A percentile compares a stretch with the other conserved stretches of the same genome.
Conservation (phyloP, 208 protist genomes). For the Leishmania martiniquensis region DNA sequence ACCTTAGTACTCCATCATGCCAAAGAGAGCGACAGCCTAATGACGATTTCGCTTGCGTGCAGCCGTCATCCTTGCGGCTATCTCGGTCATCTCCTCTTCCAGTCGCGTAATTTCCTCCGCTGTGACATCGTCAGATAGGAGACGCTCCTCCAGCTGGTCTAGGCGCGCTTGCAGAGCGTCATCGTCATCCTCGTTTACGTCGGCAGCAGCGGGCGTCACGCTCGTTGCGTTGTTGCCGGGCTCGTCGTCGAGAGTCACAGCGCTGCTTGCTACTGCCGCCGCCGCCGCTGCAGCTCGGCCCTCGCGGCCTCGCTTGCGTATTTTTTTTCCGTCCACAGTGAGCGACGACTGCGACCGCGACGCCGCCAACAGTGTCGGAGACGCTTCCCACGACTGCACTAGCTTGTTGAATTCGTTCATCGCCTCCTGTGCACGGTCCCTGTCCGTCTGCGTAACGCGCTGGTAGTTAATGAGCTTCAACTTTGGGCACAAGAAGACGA, state of each 20-base stretch:
- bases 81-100: constrained; percentile 79
- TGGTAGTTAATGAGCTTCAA: constrained; percentile 87
- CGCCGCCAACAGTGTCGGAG: not conserved
- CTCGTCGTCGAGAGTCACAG: not conserved
- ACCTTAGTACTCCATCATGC: not conserved
- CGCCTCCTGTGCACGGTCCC: constrained; percentile 26
- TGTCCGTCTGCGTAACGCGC: constrained; percentile 70
- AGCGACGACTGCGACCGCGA: not conserved
- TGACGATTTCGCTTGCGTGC: constrained; percentile 21
- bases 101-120: constrained; percentile 73
- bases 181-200: constrained; percentile 20
- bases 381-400: constrained; percentile 32
- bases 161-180: constrained; percentile 52
- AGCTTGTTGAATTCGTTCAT: constrained; percentile 54
- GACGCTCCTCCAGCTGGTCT: constrained; percentile 66
- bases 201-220: not conserved
- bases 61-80: constrained; percentile 45
- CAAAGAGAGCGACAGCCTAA: not conserved
- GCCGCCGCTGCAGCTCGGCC: constrained; percentile 46
- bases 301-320: constrained; percentile 79
- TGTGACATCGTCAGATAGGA: constrained; percentile 72
- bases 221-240: not conserved
- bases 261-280: constrained; percentile 11
- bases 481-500: constrained; percentile 80
- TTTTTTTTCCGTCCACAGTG: constrained; percentile 44